These are phyloP conservation scores for Penicillium odoratum DNA, from an alignment of 495 filamentous ascomycete genomes.

Conservation along the genomic window DNA sequence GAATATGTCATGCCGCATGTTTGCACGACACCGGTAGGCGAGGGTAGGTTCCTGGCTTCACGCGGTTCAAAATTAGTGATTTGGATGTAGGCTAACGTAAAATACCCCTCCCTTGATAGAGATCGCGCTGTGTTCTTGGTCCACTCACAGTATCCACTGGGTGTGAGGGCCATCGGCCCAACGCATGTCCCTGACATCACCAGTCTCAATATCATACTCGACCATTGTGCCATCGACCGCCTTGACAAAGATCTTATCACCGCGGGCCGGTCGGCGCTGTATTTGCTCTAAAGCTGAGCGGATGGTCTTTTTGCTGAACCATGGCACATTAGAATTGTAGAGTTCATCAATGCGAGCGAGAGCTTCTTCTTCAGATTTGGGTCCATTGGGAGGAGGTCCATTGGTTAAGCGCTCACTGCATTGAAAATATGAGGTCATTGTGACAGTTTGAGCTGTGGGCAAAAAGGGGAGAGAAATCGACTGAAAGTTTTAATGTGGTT, in stretches of 20 bases:
- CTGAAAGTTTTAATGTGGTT: neutral
- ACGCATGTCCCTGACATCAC: neutral
- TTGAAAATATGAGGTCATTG: slow-evolving; percentile 3
- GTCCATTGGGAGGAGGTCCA: slow-evolving; percentile 1
- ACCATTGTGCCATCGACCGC: slow-evolving; percentile 14
- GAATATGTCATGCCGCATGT: slow-evolving; percentile 10
- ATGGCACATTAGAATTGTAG: slow-evolving; percentile 15
- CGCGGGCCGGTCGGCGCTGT: slow-evolving; percentile 3
- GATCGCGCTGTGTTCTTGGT: neutral
- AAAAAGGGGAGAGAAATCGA: neutral
- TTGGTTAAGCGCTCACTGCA: neutral
- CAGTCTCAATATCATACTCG: slow-evolving; percentile 8
- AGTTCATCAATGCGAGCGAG: slow-evolving; percentile 16
- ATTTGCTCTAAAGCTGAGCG: slow-evolving; percentile 14
- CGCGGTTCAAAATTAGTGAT: neutral
- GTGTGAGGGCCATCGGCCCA: neutral
- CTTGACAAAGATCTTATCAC: slow-evolving; percentile 12
- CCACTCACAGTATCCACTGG: slow-evolving; percentile 10
- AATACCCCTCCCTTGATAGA: neutral
- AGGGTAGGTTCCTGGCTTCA: slow-evolving; percentile 11
- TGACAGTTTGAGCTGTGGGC: neutral
- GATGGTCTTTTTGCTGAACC: slow-evolving; percentile 22
- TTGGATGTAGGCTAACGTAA: neutral
- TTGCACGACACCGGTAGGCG: slow-evolving; percentile 11
- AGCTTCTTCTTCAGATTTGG: slow-evolving; percentile 14